Base-by-base conservation (phyloP, 2,329 filamentous ascomycete species). In the Fusarium graminum region DNA sequence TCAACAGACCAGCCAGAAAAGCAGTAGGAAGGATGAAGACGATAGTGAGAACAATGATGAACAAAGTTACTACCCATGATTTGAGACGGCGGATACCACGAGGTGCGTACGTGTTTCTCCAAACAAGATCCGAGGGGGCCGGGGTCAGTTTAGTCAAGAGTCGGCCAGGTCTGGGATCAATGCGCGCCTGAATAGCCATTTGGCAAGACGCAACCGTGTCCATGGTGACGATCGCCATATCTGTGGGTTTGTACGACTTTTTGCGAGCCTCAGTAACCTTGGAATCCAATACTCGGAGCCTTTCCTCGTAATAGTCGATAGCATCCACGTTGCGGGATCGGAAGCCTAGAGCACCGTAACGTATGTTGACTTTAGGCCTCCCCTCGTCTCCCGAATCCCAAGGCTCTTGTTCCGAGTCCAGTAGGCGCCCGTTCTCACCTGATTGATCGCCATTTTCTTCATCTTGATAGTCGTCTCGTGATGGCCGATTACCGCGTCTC, bases 171-270 rank as follows among this genome's bases (percentile, higher is more conserved):
- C 92, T 90, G 5, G 95, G 93, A 74, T 98, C 94, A 52, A 99
- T 88, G 12, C 97, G 90, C 6, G 95, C 94, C 78, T 99, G 95
- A 41, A 97, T 92, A 25, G 94, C 92, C 93, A 98, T 97, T 80
- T 99, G 95, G 70, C 88, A 90, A 30, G 94, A 90, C 14, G 94
- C 92, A 47, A 97, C 95, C 5, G 93, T 95, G 80, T 97, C 92
- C 93, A 99, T 96, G 0, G 95, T 98, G 38, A 99, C 92, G 77
- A 99, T 97, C 1, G 96, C 96, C 61, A 96, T 85, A 46, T 94
- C 90, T 1, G 90, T 94, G 0, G 95, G 84, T 7, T 85, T 81
- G 72, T 93, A 98, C 5, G 91, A 85, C 76, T 92, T 92, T 72
- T 88, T 87, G 28, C 95, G 88, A 12, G 93, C 87, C 9, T 79